A percentile compares a stretch with the other conserved stretches of the same genome.
phyloP scores from a whole-genome alignment of 1,139 yeast genomes.

The Pneumocystis sp. region DNA sequence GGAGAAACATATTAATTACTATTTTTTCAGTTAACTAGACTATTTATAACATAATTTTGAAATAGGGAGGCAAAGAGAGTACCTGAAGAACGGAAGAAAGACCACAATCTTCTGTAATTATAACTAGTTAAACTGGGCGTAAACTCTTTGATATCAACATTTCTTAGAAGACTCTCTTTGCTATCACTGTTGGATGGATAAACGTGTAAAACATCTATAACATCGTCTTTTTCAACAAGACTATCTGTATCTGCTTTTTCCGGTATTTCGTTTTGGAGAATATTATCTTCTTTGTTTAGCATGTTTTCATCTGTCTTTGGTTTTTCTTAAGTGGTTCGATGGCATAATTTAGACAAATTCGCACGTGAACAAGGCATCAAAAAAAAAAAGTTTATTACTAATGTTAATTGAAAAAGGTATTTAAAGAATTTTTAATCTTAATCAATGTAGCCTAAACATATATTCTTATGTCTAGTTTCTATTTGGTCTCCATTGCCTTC shows the following conservation, averaged over 20 bases:
- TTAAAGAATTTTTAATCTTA: neutral
- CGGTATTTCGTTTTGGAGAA: neutral
- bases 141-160: neutral
- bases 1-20: constrained; percentile 61
- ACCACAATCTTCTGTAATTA: neutral
- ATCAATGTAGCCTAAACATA: neutral
- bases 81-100: neutral
- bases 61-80: neutral
- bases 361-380: neutral
- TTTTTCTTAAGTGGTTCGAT: neutral
- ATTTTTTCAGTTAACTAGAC: neutral
- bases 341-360: neutral
- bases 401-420: neutral
- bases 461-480: neutral
- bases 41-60: neutral
- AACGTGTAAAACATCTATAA: neutral
- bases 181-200: neutral
- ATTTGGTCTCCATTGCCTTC: constrained; percentile 63
- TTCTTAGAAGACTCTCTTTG: neutral
- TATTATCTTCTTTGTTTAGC: neutral
- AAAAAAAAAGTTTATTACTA: neutral
- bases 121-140: neutral
- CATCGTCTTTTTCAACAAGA: neutral
- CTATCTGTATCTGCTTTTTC: neutral
- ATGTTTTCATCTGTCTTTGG: neutral